Conservation (phyloP, 1,284 basidiomycete genomes). For the Phylloporus gajari region DNA sequence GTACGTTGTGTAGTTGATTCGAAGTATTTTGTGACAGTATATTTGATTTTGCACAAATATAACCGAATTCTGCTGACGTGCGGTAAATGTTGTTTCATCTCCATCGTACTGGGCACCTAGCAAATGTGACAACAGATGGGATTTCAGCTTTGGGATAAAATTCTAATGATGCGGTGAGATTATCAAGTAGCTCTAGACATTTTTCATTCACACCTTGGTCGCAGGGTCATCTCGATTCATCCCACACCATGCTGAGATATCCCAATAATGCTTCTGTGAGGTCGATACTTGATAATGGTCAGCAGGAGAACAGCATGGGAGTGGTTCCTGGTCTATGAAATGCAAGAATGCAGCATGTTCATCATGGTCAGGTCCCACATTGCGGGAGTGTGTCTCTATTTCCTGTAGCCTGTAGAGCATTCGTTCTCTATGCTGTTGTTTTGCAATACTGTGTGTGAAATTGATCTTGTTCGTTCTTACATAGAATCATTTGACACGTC, state of each 20-base stretch:
- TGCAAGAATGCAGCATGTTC: neutral
- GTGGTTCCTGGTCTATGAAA: too few species aligned
- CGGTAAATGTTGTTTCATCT: neutral
- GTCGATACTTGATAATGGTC: too few species aligned
- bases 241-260: too few species aligned
- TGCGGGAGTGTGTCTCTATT: too few species aligned
- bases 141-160: too few species aligned
- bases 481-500: constrained; percentile 1
- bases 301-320: too few species aligned
- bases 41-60: neutral
- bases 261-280: too few species aligned
- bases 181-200: too few species aligned
- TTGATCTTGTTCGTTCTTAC: neutral
- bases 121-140: too few species aligned
- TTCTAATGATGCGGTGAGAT: too few species aligned
- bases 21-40: neutral
- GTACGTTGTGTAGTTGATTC: constrained; percentile 8
- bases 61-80: neutral
- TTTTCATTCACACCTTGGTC: too few species aligned
- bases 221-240: too few species aligned
- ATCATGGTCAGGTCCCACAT: neutral
- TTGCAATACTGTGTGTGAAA: neutral
- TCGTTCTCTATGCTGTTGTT: neutral
- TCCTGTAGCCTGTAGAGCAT: neutral
- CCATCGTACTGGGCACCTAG: neutral